These are phyloP conservation scores for Talaromyces trachyspermus DNA, from an alignment of 495 filamentous ascomycete species.

Conservation along the genomic window DNA sequence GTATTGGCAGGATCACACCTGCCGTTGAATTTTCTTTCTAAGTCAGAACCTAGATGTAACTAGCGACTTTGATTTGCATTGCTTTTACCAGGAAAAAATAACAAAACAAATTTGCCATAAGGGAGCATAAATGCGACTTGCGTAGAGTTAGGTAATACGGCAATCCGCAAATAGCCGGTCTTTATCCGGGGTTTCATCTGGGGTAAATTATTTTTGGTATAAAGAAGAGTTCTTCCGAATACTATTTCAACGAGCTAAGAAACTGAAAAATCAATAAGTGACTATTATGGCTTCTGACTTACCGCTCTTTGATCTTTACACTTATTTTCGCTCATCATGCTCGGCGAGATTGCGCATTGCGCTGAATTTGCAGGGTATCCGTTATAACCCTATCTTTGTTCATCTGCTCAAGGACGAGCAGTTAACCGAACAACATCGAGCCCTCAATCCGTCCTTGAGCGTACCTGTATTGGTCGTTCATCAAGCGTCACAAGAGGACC, in stretches of 20 bases:
- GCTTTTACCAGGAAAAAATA: too few species aligned
- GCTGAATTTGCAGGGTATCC: conserved; percentile 37
- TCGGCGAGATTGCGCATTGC: conserved; percentile 48
- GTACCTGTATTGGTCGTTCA: conserved; percentile 44
- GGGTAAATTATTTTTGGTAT: too few species aligned
- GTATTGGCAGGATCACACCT: conserved; percentile 50
- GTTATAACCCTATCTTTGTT: conserved; percentile 33
- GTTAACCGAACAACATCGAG: conserved; percentile 19
- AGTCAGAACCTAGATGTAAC: too few species aligned
- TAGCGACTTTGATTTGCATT: too few species aligned
- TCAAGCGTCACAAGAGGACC: conserved; percentile 7
- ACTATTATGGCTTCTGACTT: conserved; percentile 3
- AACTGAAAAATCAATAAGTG: not conserved
- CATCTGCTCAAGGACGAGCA: conserved; percentile 42
- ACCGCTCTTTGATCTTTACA: conserved; percentile 30
- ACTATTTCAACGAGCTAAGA: too few species aligned
- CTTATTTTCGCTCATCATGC: conserved; percentile 50
- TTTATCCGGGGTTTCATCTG: too few species aligned
- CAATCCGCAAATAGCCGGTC: too few species aligned
- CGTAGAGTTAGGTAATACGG: too few species aligned
- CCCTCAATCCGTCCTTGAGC: conserved; percentile 40
- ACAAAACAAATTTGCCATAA: too few species aligned
- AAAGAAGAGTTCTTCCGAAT: too few species aligned
- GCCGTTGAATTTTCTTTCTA: conserved; percentile 16
- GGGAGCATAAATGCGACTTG: too few species aligned